Conservation (phyloP, 352 stramenopile genomes). For the Phytophthora gonapodyides region DNA sequence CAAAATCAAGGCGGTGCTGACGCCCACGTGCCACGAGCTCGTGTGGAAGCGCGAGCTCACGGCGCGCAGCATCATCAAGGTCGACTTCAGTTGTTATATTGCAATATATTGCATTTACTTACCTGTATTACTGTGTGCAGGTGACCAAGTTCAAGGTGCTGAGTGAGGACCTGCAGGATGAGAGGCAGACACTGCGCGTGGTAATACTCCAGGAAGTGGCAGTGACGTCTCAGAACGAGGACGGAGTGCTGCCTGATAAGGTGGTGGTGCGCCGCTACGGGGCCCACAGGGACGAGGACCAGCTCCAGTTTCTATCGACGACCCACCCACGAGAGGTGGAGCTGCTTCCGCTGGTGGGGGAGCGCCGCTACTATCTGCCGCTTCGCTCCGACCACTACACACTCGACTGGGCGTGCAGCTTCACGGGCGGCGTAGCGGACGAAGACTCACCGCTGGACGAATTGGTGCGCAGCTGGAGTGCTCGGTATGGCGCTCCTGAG, state of each 20-base stretch:
- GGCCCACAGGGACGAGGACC: background rate
- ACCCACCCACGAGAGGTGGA: slow-evolving; percentile 45
- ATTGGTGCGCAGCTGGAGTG: slow-evolving; percentile 25
- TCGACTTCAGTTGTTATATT: slow-evolving; percentile 15
- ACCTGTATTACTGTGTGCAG: slow-evolving; percentile 13
- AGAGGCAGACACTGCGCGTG: slow-evolving; percentile 15
- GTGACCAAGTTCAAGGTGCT: slow-evolving; percentile 41
- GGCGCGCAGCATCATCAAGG: slow-evolving; percentile 40
- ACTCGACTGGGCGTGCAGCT: slow-evolving; percentile 47
- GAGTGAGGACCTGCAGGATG: slow-evolving; percentile 10
- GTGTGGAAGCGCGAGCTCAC: slow-evolving; percentile 46
- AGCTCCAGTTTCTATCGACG: slow-evolving; percentile 47
- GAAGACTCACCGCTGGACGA: slow-evolving; percentile 40
- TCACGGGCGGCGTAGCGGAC: slow-evolving; percentile 27
- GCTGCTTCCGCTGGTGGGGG: slow-evolving; percentile 49
- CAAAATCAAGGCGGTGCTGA: slow-evolving; percentile 60
- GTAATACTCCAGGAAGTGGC: slow-evolving; percentile 29
- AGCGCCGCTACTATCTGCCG: slow-evolving; percentile 62
- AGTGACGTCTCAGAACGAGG: background rate
- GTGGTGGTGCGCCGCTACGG: slow-evolving; percentile 10
- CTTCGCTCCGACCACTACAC: slow-evolving; percentile 57
- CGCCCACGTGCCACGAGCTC: slow-evolving; percentile 39
- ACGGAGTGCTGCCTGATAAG: slow-evolving; percentile 23
- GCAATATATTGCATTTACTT: too few relatives aligned
- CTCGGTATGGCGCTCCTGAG: slow-evolving; percentile 2